These are phyloP conservation scores for Nicotiana tomentosiformis DNA, from an alignment of 257 asterid species.

Conservation along the genomic window DNA sequence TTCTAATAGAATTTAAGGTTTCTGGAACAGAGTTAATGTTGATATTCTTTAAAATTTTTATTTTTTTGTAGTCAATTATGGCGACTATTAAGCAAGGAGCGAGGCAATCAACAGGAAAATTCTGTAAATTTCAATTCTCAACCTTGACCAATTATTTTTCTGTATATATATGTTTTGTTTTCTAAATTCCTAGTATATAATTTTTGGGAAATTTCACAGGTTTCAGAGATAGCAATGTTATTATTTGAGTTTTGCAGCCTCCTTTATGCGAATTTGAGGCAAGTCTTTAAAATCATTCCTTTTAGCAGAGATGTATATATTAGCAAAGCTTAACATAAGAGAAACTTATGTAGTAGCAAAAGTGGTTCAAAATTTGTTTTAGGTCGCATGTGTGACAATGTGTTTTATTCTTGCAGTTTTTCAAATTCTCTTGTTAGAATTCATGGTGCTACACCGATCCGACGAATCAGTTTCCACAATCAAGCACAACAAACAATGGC, in stretches of 20 bases:
- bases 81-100: constrained; percentile 74
- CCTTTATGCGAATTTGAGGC: not conserved
- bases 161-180: not conserved
- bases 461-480: not conserved
- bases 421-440: not conserved
- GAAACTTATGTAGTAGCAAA: no score
- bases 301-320: no score
- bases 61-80: constrained; percentile 38
- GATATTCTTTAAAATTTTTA: no score
- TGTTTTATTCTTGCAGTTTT: no score
- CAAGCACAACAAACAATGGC: not conserved
- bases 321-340: no score
- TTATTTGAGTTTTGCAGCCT: constrained; percentile 1
- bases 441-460: not conserved
- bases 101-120: constrained; percentile 51
- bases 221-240: not conserved
- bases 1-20: no score
- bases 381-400: not conserved
- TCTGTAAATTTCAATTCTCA: not conserved
- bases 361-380: not conserved
- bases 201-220: not conserved
- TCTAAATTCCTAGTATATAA: not conserved
- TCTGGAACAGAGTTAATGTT: no score
- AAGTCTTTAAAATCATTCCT: not conserved
- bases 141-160: not conserved